These are phyloP conservation scores for Suhomyces bolitotheri DNA, from an alignment of 1,139 yeast species.

Conservation along the genomic window DNA sequence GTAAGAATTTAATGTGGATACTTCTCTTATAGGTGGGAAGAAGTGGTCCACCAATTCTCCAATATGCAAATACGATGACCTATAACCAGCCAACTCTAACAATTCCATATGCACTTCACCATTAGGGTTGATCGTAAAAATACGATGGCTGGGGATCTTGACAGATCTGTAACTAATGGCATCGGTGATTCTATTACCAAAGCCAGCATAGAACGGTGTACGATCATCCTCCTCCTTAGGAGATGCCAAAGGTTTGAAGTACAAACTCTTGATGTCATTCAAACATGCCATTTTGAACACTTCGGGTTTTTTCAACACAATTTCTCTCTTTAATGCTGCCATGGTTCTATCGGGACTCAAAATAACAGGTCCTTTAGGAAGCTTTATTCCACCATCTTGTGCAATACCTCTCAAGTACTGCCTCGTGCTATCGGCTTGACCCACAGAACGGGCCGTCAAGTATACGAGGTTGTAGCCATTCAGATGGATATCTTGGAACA, in stretches of 20 bases:
- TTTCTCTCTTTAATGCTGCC: constrained; percentile 91
- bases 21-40: constrained; percentile 78
- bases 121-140: constrained; percentile 93
- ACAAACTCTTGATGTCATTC: constrained; percentile 74
- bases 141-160: constrained; percentile 90
- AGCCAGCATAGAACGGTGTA: constrained; percentile 95
- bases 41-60: constrained; percentile 96
- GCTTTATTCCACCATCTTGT: constrained; percentile 62
- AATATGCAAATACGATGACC: constrained; percentile 82
- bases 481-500: constrained; percentile 77
- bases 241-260: constrained; percentile 38
- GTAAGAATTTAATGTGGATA: constrained; percentile 36
- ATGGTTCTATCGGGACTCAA: constrained; percentile 95
- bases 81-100: constrained; percentile 89
- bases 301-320: constrained; percentile 91
- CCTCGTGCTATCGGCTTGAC: constrained; percentile 92
- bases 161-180: constrained; percentile 94
- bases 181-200: constrained; percentile 96
- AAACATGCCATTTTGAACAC: constrained; percentile 98
- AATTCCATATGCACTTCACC: constrained; percentile 98
- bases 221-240: constrained; percentile 33
- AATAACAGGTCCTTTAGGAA: constrained; percentile 94
- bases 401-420: constrained; percentile 76
- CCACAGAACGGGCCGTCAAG: constrained; percentile 92
- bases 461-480: constrained; percentile 95